These are phyloP conservation scores for Crithidia bombi DNA, from an alignment of 208 protist genomes.

Conservation along the genomic window DNA sequence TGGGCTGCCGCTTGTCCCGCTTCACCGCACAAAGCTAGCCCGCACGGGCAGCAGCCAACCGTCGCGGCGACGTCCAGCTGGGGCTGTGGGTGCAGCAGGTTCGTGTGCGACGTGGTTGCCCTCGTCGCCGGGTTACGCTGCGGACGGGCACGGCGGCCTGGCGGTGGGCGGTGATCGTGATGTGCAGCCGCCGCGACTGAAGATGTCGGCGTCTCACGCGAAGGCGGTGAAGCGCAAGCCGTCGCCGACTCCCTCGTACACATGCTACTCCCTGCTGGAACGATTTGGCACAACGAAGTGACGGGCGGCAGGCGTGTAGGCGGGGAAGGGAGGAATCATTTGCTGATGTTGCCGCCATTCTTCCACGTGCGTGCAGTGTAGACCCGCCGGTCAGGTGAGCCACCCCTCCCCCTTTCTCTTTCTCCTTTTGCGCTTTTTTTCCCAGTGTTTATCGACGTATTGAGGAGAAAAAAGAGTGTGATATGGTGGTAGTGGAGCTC, in stretches of 20 bases:
- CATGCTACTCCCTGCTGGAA: constrained; percentile 5
- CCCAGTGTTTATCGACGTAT: no score
- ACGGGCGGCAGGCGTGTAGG: neutral
- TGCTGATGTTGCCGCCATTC: neutral
- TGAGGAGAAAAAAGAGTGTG: no score
- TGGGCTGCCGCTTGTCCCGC: neutral
- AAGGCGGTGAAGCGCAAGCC: neutral
- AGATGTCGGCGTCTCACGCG: neutral
- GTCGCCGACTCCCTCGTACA: neutral
- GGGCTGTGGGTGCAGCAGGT: neutral
- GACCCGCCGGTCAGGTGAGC: no score
- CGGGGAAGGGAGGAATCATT: neutral
- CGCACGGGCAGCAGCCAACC: constrained; percentile 26
- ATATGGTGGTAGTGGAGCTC: no score
- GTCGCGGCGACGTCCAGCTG: neutral
- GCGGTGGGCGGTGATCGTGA: neutral
- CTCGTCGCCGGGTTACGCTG: neutral
- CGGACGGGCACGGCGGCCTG: neutral
- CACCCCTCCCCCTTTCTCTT: constrained; percentile 6
- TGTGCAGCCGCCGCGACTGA: neutral
- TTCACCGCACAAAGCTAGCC: constrained; percentile 17
- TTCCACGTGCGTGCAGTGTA: constrained; percentile 1
- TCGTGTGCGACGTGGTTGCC: neutral
- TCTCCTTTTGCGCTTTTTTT: constrained; percentile 1
- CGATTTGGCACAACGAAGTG: constrained; percentile 20